Evolutionary conservation across 2,329 filamentous ascomycete genomes (phyloP).

Genomic region (Dichotomopilus funicola): DNA sequence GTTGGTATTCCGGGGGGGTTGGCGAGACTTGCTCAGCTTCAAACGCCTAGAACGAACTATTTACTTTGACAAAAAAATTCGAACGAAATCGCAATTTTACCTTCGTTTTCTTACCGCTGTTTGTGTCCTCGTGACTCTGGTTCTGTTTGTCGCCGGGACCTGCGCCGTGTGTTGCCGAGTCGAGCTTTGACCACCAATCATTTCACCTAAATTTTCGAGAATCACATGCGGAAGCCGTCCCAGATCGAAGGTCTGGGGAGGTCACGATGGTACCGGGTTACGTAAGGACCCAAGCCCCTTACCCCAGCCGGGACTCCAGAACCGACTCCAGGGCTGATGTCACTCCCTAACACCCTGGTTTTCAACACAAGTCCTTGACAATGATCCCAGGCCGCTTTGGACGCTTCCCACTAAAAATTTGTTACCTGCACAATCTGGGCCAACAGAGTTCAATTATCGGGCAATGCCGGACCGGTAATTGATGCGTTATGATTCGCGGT

Average conservation of each 20-base stretch:
- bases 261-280: slow-evolving; percentile 22
- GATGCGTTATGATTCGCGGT: slow-evolving; percentile 6
- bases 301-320: too few relatives aligned
- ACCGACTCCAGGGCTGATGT: slow-evolving; percentile 3
- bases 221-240: slow-evolving; percentile 11
- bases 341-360: slow-evolving; percentile 1
- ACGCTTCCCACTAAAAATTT: neutral
- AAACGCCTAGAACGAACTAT: neutral
- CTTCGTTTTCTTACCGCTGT: slow-evolving; percentile 14
- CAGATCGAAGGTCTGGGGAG: slow-evolving; percentile 3
- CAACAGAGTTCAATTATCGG: slow-evolving; percentile 10
- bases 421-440: too few relatives aligned
- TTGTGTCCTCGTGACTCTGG: slow-evolving; percentile 18
- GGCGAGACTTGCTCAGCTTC: too few relatives aligned
- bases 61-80: neutral
- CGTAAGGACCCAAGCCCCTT: slow-evolving; percentile 18
- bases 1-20: too few relatives aligned
- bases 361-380: neutral
- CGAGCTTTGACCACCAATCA: slow-evolving; percentile 11
- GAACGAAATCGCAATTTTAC: neutral
- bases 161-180: slow-evolving; percentile 4
- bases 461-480: slow-evolving; percentile 20
- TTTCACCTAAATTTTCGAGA: slow-evolving; percentile 6
- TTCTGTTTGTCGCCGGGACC: neutral
- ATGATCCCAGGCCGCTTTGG: neutral